A percentile compares a stretch with the other conserved stretches of the same genome.
phyloP scores from a whole-genome alignment of 176 grass and related monocot species.

The Poa annua region DNA sequence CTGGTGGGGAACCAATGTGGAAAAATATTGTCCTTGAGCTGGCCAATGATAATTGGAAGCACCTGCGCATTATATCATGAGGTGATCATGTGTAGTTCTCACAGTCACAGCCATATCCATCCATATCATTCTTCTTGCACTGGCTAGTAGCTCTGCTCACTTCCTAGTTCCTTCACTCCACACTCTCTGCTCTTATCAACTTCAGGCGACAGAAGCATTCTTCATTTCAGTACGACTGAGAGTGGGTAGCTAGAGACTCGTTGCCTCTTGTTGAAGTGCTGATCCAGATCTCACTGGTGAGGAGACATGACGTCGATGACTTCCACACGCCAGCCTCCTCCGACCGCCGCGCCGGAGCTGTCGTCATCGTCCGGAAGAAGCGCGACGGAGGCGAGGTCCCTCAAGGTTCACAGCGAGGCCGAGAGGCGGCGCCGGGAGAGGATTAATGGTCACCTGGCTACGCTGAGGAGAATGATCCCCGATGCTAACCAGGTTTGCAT shows the following conservation, averaged over 20 bases:
- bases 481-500: conserved; percentile 66
- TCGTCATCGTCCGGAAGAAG: conserved; percentile 17
- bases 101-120: conserved; percentile 32
- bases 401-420: conserved; percentile 74
- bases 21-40: conserved; percentile 14
- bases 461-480: conserved; percentile 73
- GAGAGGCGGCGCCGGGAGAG: conserved; percentile 80
- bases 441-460: conserved; percentile 77
- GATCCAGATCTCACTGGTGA: not conserved
- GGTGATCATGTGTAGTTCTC: conserved; percentile 7
- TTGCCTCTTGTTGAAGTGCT: no score
- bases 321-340: not conserved
- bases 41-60: conserved; percentile 18
- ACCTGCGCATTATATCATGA: conserved; percentile 30
- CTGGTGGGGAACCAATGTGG: conserved; percentile 41
- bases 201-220: not conserved
- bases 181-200: not conserved
- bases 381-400: conserved; percentile 37
- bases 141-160: not conserved
- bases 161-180: not conserved
- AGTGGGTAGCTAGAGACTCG: not conserved
- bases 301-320: conserved; percentile 12
- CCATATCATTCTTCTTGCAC: conserved; percentile 5
- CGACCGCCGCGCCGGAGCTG: not conserved
- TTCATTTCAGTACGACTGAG: not conserved